Evolutionary conservation across 495 filamentous ascomycete genomes (phyloP).

Genomic region (Aspergillus cavernicola): DNA sequence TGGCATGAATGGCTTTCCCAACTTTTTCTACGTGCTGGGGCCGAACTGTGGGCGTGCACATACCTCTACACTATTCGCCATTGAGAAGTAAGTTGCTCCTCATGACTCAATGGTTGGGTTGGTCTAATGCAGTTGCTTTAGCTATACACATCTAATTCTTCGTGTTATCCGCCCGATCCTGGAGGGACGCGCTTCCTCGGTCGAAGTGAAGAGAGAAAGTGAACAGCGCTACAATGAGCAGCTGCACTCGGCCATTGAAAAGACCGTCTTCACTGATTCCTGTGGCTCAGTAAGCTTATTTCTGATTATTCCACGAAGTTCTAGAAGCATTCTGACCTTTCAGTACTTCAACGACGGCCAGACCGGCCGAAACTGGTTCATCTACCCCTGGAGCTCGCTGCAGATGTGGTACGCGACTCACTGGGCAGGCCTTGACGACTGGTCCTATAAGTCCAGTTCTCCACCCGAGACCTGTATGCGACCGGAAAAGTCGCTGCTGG

Average conservation of each 20-base stretch:
- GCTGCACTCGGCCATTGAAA: conserved; percentile 8
- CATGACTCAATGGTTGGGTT: neutral
- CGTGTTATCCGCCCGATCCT: conserved; percentile 11
- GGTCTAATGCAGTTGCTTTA: neutral
- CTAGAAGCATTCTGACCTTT: no score
- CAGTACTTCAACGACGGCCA: conserved; percentile 11
- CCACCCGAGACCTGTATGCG: neutral
- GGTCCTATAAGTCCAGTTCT: neutral
- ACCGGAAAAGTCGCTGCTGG: conserved; percentile 1
- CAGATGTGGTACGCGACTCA: conserved; percentile 15
- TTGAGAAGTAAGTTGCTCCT: conserved; percentile 28
- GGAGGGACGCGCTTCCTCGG: conserved; percentile 6
- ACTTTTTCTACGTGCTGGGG: conserved; percentile 3
- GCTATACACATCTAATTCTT: conserved; percentile 12
- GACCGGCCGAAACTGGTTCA: conserved; percentile 16
- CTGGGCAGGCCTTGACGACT: neutral
- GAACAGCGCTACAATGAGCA: conserved; percentile 9
- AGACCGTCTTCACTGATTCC: conserved; percentile 12
- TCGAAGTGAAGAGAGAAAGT: conserved; percentile 11
- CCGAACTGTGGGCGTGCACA: conserved; percentile 19
- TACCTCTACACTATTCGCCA: neutral
- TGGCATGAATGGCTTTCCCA: conserved; percentile 19
- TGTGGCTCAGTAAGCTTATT: conserved; percentile 9
- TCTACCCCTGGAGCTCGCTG: conserved; percentile 21
- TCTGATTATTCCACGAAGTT: no score